Percentiles rank a stretch among this genome's conserved stretches.
phyloP scores from a whole-genome alignment of 78 protist genomes.

The Dictyostelium intermedium region DNA sequence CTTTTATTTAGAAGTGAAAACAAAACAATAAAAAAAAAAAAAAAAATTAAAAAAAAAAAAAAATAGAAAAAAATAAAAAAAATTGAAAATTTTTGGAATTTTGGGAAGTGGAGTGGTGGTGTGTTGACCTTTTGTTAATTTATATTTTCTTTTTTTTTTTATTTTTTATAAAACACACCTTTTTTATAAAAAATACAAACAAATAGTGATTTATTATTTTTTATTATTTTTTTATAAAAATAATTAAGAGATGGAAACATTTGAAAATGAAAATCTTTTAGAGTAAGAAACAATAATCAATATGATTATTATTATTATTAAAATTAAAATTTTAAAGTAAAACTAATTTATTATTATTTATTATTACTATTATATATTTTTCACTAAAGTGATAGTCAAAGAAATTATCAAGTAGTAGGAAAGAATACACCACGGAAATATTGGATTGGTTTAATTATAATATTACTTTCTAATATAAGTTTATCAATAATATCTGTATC shows the following conservation, averaged over 20 bases:
- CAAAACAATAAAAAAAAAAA: no score
- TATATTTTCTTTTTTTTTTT: neutral
- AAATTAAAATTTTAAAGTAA: neutral
- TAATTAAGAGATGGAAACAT: neutral
- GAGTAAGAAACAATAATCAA: neutral
- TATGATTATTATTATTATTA: neutral
- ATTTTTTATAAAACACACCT: neutral
- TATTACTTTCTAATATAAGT: conserved; percentile 21
- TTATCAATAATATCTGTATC: conserved; percentile 42
- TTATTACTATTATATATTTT: neutral
- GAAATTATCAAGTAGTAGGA: conserved; percentile 53
- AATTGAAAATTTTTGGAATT: neutral
- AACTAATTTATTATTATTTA: neutral
- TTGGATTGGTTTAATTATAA: conserved; percentile 35
- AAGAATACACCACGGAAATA: conserved; percentile 38
- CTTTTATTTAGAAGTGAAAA: no score
- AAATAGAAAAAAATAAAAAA: no score
- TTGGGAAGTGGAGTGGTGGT: neutral
- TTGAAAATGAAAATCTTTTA: conserved; percentile 16
- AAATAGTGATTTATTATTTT: neutral
- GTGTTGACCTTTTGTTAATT: no score
- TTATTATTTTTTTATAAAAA: neutral
- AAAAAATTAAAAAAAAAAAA: no score
- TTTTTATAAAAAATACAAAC: neutral
- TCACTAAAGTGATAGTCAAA: neutral